Conservation (phyloP, 768 basidiomycete species). For the Lactarius indigo region DNA sequence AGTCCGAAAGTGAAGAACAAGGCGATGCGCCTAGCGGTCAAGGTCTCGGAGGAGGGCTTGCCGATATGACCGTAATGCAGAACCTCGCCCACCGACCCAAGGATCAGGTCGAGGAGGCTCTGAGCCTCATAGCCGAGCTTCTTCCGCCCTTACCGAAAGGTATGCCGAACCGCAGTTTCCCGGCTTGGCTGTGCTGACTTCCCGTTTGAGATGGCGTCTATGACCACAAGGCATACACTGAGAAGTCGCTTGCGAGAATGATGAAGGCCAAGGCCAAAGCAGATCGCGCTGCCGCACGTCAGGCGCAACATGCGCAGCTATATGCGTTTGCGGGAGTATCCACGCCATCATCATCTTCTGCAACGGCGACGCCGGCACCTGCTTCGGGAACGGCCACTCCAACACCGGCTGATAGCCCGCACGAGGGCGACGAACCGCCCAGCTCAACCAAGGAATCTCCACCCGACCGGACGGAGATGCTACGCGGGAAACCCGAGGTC, state of each 20-base stretch:
- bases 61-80: constrained; percentile 98
- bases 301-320: constrained; percentile 33
- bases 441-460: constrained; percentile 35
- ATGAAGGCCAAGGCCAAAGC: constrained; percentile 81
- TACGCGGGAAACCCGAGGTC: constrained; percentile 70
- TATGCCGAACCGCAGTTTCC: constrained; percentile 32
- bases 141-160: constrained; percentile 93
- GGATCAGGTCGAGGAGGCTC: constrained; percentile 93
- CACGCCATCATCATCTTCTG: constrained; percentile 19
- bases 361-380: constrained; percentile 27
- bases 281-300: constrained; percentile 68
- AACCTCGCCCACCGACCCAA: constrained; percentile 95
- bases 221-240: constrained; percentile 85
- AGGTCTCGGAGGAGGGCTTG: constrained; percentile 81
- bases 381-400: constrained; percentile 37
- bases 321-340: constrained; percentile 10
- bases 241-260: constrained; percentile 75
- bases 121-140: constrained; percentile 85
- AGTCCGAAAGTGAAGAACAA: constrained; percentile 53
- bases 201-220: constrained; percentile 79
- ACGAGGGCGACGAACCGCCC: constrained; percentile 20
- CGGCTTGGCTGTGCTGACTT: background rate
- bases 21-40: constrained; percentile 62
- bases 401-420: constrained; percentile 30
- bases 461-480: constrained; percentile 64